Evolutionary conservation across 352 stramenopile genomes (phyloP).

Genomic region (Phytophthora pisi): DNA sequence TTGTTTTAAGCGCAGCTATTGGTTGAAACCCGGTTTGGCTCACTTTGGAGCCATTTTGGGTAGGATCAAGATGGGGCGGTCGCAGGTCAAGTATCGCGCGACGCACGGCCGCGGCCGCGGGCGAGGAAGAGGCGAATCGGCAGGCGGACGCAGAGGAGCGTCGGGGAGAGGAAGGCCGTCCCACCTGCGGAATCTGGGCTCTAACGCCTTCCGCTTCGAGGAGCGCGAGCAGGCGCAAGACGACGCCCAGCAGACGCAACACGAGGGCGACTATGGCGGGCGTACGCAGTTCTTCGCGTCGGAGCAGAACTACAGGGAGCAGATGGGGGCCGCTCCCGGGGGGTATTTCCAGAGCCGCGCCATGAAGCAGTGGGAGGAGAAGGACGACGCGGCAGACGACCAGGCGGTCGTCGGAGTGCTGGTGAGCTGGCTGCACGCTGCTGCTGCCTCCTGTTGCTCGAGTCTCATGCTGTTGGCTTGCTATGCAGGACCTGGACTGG

Average conservation of each 20-base stretch:
- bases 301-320: conserved; percentile 59
- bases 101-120: conserved; percentile 58
- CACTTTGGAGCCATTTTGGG: background rate
- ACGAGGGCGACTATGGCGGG: conserved; percentile 10
- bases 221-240: conserved; percentile 34
- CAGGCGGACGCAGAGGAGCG: conserved; percentile 11
- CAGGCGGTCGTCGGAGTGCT: conserved; percentile 39
- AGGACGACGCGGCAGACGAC: conserved; percentile 44
- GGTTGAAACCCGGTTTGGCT: conserved; percentile 9
- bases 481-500: conserved; percentile 67
- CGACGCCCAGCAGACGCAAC: conserved; percentile 18
- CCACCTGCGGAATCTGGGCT: conserved; percentile 51
- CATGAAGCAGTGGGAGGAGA: conserved; percentile 74
- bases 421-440: conserved; percentile 19
- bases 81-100: conserved; percentile 70
- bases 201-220: conserved; percentile 78
- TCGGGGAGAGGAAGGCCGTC: conserved; percentile 25
- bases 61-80: conserved; percentile 55
- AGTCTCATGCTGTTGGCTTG: background rate
- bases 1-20: conserved; percentile 8
- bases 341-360: conserved; percentile 68
- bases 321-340: conserved; percentile 33
- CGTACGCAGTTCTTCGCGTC: conserved; percentile 68
- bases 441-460: background rate
- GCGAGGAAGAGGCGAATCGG: conserved; percentile 22